phyloP scores from a whole-genome alignment of 2,329 filamentous ascomycete genomes.

The Hypoxylon sp. region DNA sequence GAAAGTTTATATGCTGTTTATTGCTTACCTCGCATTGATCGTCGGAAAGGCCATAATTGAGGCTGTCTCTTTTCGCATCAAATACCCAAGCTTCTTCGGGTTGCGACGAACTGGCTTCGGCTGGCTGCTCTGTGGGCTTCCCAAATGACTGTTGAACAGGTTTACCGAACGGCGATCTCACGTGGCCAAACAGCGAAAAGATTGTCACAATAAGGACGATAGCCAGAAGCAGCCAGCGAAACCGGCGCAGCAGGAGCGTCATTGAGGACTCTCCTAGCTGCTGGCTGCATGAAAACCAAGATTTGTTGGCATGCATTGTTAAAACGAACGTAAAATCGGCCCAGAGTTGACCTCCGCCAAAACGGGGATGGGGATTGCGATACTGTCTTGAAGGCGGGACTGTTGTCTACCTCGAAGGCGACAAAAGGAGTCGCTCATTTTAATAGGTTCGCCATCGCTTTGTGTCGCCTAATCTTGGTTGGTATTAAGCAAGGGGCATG shows the following conservation, averaged over 20 bases:
- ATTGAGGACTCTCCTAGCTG: slow-evolving; percentile 35
- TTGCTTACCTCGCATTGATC: slow-evolving; percentile 41
- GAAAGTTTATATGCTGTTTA: neutral
- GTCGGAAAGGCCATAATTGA: slow-evolving; percentile 44
- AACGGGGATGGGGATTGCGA: slow-evolving; percentile 17
- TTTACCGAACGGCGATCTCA: slow-evolving; percentile 21
- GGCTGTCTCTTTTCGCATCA: slow-evolving; percentile 38
- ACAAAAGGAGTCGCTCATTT: slow-evolving; percentile 20
- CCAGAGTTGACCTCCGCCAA: slow-evolving; percentile 9
- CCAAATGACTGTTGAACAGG: slow-evolving; percentile 5
- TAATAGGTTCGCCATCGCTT: slow-evolving; percentile 23
- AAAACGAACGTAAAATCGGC: slow-evolving; percentile 8
- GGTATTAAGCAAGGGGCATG: slow-evolving; percentile 7
- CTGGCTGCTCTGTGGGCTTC: slow-evolving; percentile 11
- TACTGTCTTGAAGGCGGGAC: slow-evolving; percentile 24
- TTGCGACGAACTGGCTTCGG: neutral
- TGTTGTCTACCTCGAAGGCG: slow-evolving; percentile 10
- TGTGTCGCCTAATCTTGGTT: slow-evolving; percentile 11
- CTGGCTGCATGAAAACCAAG: slow-evolving; percentile 28
- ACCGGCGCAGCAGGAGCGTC: slow-evolving; percentile 31
- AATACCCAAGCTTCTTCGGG: slow-evolving; percentile 36
- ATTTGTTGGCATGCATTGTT: slow-evolving; percentile 34
- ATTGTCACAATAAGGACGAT: slow-evolving; percentile 25
- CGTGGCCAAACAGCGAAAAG: slow-evolving; percentile 27
- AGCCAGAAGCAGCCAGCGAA: slow-evolving; percentile 37